Base-by-base conservation (phyloP, 2,329 filamentous ascomycete species). In the Coniella lustricola region DNA sequence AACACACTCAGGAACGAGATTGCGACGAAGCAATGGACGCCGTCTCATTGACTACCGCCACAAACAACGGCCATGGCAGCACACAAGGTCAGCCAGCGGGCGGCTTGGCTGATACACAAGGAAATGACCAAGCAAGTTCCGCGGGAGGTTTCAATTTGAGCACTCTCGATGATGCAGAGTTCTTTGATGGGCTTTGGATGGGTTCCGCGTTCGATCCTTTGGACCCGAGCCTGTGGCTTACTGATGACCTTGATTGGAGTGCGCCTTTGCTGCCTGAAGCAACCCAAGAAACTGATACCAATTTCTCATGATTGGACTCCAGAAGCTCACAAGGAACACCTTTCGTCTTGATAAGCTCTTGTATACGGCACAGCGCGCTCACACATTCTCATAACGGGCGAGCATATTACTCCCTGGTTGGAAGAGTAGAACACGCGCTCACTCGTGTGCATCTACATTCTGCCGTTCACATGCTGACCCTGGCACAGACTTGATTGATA, bases 181-280 rank as follows among this genome's bases (percentile, higher is more conserved):
- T 56, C 16, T 52, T 36, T 29, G 49, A 48, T 29, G 51, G 45
- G 8, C 33, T 47, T 2, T 59, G 56, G 58, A 33, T 41, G 7
- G 50, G 46, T 17, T 53, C 56, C 17, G 48, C 58, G 22, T 55
- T 60, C 37, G 54, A 57, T 35, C 37, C 40, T 14, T 7, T 55
- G 12, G 55, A 56, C n/a, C 52, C 53, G 7, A 51, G 41, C 7
- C 37, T 57, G 12, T 60, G 58, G 58, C 44, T 51, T 2, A 51
- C 52, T 14, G 45, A 51, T 33, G 41, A 37, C 3, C 29, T 14
- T n/a, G 42, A 48, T 20, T 53, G 49, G 51, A 35, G 38, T 2
- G 32, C 39, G 36, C 29, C 46, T 7, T 36, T 51, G 3, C n/a
- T 46, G 2, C 10, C 33, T 13, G 34, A 14, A 12, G 14, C 43